Conservation (phyloP, 2,329 filamentous ascomycete genomes). For the Talaromyces sp. region DNA sequence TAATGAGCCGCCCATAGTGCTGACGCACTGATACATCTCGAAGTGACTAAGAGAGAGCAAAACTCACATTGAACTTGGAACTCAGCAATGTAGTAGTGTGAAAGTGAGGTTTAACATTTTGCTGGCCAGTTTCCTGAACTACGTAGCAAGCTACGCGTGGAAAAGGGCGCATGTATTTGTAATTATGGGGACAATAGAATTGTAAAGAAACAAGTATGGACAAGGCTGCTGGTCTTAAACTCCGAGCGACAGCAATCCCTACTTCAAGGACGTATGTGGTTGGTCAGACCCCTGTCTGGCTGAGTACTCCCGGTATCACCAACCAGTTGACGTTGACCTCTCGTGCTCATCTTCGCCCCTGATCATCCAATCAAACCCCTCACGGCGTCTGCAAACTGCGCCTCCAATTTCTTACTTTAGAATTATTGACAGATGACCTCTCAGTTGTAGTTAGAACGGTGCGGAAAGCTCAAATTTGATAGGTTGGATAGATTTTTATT, state of each 20-base stretch:
- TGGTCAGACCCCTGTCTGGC: background rate
- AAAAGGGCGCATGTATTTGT: background rate
- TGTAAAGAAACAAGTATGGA: background rate
- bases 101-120: background rate
- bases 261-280: background rate
- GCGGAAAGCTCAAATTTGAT: too few relatives aligned
- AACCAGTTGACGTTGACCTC: background rate
- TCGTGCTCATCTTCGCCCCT: too few relatives aligned
- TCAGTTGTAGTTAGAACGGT: too few relatives aligned
- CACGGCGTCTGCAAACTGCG: too few relatives aligned
- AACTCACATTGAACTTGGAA: background rate
- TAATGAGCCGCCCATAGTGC: background rate
- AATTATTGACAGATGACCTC: too few relatives aligned
- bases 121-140: background rate
- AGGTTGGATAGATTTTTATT: too few relatives aligned
- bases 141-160: background rate
- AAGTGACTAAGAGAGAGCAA: background rate
- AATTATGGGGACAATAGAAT: background rate
- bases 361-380: too few relatives aligned
- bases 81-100: background rate
- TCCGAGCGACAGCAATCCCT: background rate
- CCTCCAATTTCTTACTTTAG: too few relatives aligned
- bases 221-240: background rate
- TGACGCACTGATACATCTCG: background rate
- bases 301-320: background rate